Percentiles rank a stretch among this genome's conserved stretches.
These are phyloP conservation scores for Cucumis hystrix DNA, from an alignment of 306 rosid genomes.

Conservation along the genomic window DNA sequence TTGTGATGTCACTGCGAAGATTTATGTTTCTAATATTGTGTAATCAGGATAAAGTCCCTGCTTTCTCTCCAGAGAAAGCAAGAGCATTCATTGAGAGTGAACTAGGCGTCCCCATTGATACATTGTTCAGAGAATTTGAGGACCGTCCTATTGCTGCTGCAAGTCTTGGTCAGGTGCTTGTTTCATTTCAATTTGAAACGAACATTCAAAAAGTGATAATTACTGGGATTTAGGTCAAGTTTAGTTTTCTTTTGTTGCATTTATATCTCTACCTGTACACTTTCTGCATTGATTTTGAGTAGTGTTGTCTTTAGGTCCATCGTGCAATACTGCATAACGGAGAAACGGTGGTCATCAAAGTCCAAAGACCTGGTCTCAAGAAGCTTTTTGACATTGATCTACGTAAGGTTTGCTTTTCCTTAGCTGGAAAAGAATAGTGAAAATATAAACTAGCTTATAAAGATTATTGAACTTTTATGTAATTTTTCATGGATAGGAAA, in stretches of 20 bases:
- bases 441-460: not conserved
- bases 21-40: conserved; percentile 3
- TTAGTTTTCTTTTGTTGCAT: not conserved
- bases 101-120: conserved; percentile 49
- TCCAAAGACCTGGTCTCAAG: conserved; percentile 93
- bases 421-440: not conserved
- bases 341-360: conserved; percentile 82
- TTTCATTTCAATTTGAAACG: not conserved
- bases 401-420: conserved; percentile 36
- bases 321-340: conserved; percentile 86
- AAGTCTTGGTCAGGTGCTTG: conserved; percentile 87
- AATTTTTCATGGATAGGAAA: not conserved
- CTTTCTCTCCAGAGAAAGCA: conserved; percentile 75
- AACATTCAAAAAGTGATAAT: not conserved
- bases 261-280: not conserved
- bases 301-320: conserved; percentile 43
- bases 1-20: not conserved
- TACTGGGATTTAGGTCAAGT: not conserved
- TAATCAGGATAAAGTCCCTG: conserved; percentile 80
- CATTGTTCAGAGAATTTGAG: conserved; percentile 69
- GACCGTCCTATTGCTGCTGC: conserved; percentile 91
- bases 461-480: not conserved
- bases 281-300: not conserved
- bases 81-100: conserved; percentile 65
- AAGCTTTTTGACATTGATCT: conserved; percentile 93